phyloP scores from a whole-genome alignment of 2,329 filamentous ascomycete genomes.

The Conoideocrella luteorostrata region DNA sequence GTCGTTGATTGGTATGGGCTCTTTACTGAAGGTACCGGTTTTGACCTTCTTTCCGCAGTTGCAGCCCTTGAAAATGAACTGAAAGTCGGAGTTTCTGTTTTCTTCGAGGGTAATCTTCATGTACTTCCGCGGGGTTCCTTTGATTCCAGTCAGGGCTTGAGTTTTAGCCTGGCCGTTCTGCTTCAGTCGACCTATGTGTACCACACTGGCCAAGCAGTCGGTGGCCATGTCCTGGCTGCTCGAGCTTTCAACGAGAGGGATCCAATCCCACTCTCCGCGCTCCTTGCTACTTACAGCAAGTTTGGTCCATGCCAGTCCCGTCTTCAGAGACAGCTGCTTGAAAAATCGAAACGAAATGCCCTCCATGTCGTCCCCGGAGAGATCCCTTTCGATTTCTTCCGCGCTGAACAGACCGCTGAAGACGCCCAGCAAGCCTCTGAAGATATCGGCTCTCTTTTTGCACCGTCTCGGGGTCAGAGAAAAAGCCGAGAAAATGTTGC shows the following conservation, averaged over 20 bases:
- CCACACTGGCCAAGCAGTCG: not conserved
- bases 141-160: constrained; percentile 1
- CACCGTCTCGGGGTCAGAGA: too few relatives aligned
- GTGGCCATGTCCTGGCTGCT: not conserved
- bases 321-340: constrained; percentile 4
- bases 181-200: not conserved
- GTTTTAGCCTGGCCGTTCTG: not conserved
- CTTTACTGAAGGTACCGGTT: constrained; percentile 5
- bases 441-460: too few relatives aligned
- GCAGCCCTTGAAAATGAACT: constrained; percentile 11
- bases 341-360: constrained; percentile 5
- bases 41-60: constrained; percentile 11
- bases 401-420: constrained; percentile 8
- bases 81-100: too few relatives aligned
- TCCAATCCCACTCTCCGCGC: constrained; percentile 7
- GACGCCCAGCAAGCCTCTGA: constrained; percentile 6
- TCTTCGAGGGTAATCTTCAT: too few relatives aligned
- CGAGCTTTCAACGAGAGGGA: constrained; percentile 3
- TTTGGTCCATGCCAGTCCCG: constrained; percentile 5
- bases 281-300: constrained; percentile 4
- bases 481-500: too few relatives aligned
- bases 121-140: constrained; percentile 2
- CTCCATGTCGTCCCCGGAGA: constrained; percentile 3
- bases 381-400: constrained; percentile 1
- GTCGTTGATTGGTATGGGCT: constrained; percentile 9